These are phyloP conservation scores for Solanum verrucosum DNA, from an alignment of 257 asterid species.

Conservation along the genomic window DNA sequence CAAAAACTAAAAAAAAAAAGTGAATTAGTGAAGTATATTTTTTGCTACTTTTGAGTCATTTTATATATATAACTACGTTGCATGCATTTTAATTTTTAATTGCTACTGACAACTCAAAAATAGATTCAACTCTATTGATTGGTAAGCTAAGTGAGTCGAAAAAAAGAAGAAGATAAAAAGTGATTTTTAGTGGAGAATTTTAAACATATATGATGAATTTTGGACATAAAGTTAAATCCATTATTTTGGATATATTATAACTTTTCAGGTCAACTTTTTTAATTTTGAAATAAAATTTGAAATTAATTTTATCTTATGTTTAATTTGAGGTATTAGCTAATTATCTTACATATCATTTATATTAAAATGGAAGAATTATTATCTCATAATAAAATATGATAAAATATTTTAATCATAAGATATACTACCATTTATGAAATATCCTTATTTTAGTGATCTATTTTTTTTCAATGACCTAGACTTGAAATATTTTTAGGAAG, in stretches of 20 bases:
- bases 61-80: background rate
- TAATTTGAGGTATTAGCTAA: no score
- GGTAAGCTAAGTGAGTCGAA: background rate
- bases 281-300: no score
- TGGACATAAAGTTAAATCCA: background rate
- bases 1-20: background rate
- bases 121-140: background rate
- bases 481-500: background rate
- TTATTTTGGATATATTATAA: background rate
- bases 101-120: background rate
- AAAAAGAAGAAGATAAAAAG: background rate
- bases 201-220: background rate
- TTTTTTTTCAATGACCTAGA: background rate
- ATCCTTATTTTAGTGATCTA: no score
- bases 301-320: no score
- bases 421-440: no score
- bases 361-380: background rate
- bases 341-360: background rate
- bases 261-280: background rate
- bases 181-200: background rate
- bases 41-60: background rate
- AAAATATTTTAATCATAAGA: no score
- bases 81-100: background rate
- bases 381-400: background rate
- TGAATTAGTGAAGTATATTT: background rate